Evolutionary conservation across 768 basidiomycete genomes (phyloP).

Genomic region (Tylopilus subfusipes): DNA sequence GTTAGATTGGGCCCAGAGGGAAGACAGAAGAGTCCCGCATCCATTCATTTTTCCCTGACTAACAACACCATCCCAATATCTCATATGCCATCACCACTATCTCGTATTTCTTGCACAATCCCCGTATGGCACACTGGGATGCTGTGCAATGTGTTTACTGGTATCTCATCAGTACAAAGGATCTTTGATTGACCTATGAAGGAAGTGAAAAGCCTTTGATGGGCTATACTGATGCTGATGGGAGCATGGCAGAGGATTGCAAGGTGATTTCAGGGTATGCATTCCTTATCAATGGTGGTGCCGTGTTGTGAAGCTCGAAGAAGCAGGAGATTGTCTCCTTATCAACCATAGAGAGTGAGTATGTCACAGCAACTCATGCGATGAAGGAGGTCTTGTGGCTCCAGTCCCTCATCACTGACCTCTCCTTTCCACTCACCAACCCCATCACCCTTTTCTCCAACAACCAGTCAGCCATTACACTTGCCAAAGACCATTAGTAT

Average conservation of each 20-base stretch:
- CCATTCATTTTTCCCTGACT: too few relatives aligned
- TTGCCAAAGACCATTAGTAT: too few relatives aligned
- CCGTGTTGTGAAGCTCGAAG: background rate
- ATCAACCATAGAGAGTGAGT: background rate
- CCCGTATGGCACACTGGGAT: too few relatives aligned
- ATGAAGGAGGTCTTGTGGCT: background rate
- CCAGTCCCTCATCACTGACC: background rate
- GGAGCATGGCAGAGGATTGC: background rate
- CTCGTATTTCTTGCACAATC: too few relatives aligned
- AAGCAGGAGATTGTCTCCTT: background rate
- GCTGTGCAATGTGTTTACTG: too few relatives aligned
- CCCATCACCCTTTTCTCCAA: background rate
- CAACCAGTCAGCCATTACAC: too few relatives aligned
- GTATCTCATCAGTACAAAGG: too few relatives aligned
- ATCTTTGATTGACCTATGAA: background rate
- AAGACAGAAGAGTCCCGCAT: too few relatives aligned
- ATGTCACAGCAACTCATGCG: background rate
- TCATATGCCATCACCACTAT: too few relatives aligned
- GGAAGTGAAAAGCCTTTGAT: background rate
- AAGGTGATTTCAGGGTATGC: background rate
- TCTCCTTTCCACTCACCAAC: background rate
- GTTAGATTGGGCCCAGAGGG: too few relatives aligned
- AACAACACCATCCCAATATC: too few relatives aligned
- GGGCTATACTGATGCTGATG: background rate
- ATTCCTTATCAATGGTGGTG: background rate